Conservation (phyloP, 2,329 filamentous ascomycete genomes). For the Macrophomina tecta region DNA sequence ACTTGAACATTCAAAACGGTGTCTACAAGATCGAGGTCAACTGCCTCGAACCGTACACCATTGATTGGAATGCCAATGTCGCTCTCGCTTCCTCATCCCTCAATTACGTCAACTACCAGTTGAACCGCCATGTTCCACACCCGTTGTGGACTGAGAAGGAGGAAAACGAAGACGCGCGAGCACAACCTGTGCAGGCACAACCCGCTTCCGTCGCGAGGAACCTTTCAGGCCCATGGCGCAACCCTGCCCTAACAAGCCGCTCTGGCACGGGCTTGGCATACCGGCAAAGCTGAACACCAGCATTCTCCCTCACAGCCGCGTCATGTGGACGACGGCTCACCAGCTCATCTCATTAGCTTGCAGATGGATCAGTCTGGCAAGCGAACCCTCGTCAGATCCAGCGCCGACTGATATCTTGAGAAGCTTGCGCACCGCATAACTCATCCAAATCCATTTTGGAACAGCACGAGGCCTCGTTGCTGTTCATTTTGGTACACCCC, state of each 20-base stretch:
- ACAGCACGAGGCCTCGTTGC: constrained; percentile 2
- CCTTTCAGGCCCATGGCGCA: neutral
- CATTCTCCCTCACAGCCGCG: neutral
- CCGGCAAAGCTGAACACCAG: neutral
- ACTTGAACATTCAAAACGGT: neutral
- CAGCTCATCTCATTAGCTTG: neutral
- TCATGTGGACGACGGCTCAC: neutral
- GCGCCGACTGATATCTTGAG: neutral
- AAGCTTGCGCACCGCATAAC: neutral
- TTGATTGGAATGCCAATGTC: neutral
- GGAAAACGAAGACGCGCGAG: neutral
- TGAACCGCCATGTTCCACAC: neutral
- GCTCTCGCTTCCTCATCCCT: neutral
- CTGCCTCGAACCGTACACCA: neutral
- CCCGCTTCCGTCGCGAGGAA: neutral
- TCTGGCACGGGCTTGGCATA: neutral
- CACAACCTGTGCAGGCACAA: neutral
- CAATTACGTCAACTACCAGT: neutral
- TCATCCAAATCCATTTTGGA: neutral
- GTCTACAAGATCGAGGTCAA: constrained; percentile 1
- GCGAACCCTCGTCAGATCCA: neutral
- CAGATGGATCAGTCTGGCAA: neutral
- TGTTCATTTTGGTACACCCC: neutral
- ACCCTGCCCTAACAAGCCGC: neutral
- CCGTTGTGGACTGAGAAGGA: neutral